A percentile compares a stretch with the other conserved stretches of the same genome.
These are phyloP conservation scores for Colletotrichum karsti DNA, from an alignment of 2,329 filamentous ascomycete species.

Conservation along the genomic window DNA sequence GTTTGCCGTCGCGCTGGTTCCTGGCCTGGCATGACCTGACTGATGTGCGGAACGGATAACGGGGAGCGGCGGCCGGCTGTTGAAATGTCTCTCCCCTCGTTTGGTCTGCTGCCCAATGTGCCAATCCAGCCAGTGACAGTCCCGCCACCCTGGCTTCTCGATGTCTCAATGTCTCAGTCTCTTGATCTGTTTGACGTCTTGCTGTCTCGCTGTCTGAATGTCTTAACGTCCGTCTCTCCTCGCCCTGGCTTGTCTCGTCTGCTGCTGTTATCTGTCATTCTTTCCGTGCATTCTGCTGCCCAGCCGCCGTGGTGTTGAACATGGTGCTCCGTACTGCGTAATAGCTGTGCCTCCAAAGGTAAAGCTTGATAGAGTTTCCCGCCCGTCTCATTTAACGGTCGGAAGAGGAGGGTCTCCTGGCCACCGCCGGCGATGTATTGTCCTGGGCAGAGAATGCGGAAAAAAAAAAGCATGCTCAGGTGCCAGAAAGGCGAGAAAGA, in stretches of 20 bases:
- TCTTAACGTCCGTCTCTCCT: not conserved
- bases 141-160: constrained; percentile 6
- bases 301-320: not conserved
- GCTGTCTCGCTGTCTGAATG: not conserved
- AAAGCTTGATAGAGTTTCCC: not conserved
- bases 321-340: not conserved
- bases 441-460: not conserved
- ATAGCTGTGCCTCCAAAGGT: not conserved
- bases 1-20: constrained; percentile 5
- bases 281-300: not conserved
- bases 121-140: constrained; percentile 4
- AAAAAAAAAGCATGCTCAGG: not conserved
- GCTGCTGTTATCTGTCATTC: not conserved
- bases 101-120: not conserved
- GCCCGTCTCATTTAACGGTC: constrained; percentile 2
- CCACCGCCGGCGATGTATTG: not conserved
- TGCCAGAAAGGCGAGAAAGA: constrained; percentile 6
- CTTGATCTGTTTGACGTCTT: not conserved
- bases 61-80: not conserved
- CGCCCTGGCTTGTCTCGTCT: not conserved
- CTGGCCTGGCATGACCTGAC: constrained; percentile 2
- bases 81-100: not conserved
- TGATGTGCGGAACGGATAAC: not conserved
- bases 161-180: not conserved
- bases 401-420: not conserved